These are phyloP conservation scores for Aspergillus intermedius DNA, from an alignment of 2,329 filamentous ascomycete genomes.

Conservation along the genomic window DNA sequence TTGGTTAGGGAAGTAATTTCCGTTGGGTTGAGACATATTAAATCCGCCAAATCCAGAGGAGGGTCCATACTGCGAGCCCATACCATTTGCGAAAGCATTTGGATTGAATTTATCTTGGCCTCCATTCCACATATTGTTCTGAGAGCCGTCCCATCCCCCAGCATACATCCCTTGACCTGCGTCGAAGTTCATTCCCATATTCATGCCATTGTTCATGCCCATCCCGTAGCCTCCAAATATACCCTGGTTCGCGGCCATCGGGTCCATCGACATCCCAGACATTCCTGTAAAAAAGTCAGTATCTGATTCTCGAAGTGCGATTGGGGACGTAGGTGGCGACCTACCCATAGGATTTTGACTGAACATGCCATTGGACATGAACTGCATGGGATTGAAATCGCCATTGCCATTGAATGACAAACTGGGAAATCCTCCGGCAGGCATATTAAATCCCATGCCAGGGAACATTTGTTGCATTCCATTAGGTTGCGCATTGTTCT, in stretches of 20 bases:
- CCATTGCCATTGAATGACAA: slow-evolving; percentile 57
- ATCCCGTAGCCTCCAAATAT: slow-evolving; percentile 52
- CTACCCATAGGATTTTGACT: slow-evolving; percentile 82
- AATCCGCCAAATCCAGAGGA: slow-evolving; percentile 63
- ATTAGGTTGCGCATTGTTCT: slow-evolving; percentile 7
- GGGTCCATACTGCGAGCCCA: slow-evolving; percentile 75
- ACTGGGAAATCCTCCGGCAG: slow-evolving; percentile 46
- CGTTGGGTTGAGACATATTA: slow-evolving; percentile 70
- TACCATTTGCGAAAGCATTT: slow-evolving; percentile 68
- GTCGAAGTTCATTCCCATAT: slow-evolving; percentile 61
- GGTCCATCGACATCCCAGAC: slow-evolving; percentile 75
- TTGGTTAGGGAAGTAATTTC: slow-evolving; percentile 66
- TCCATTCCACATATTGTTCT: slow-evolving; percentile 67
- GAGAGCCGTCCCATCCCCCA: slow-evolving; percentile 72
- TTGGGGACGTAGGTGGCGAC: slow-evolving; percentile 27
- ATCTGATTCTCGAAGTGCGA: slow-evolving; percentile 6
- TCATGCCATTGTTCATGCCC: slow-evolving; percentile 71
- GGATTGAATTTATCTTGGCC: slow-evolving; percentile 84
- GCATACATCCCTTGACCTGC: slow-evolving; percentile 55
- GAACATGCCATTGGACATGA: slow-evolving; percentile 43
- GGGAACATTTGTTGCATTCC: slow-evolving; percentile 10
- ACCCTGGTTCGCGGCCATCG: slow-evolving; percentile 43
- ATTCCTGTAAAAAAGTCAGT: slow-evolving; percentile 52
- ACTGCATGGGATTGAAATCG: slow-evolving; percentile 64
- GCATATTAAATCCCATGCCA: slow-evolving; percentile 39